Conservation (phyloP, 257 asterid species). For the Plantago elongata region DNA sequence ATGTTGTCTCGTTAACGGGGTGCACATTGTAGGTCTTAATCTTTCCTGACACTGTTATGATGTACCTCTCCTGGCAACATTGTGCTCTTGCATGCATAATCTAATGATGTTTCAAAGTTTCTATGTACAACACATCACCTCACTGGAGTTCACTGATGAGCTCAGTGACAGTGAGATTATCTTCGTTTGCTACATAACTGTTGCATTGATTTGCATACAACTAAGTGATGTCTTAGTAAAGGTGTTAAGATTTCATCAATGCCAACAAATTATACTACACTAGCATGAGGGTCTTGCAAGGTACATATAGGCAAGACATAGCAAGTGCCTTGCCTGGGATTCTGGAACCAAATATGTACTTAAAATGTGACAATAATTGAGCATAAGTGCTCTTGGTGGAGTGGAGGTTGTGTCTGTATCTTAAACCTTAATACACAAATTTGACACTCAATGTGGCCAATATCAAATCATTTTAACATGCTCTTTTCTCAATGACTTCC, state of each 20-base stretch:
- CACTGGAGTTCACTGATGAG: not conserved
- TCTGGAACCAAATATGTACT: no score
- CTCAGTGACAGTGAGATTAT: not conserved
- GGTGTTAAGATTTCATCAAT: conserved; percentile 9
- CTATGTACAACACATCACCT: not conserved
- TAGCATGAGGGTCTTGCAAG: not conserved
- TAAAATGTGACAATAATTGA: no score
- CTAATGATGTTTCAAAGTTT: not conserved
- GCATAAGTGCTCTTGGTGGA: no score
- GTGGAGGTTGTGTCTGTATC: no score
- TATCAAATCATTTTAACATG: no score
- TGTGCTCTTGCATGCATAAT: not conserved
- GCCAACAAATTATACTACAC: not conserved
- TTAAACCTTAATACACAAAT: no score
- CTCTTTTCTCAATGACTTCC: no score
- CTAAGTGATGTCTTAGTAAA: not conserved
- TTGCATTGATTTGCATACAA: not conserved
- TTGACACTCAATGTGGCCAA: no score
- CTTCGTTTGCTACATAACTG: conserved; percentile 10
- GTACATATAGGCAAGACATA: no score
- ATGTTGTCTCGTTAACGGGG: not conserved
- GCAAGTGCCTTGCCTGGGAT: no score
- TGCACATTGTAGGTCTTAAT: no score
- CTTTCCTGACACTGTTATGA: not conserved
- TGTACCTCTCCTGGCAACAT: conserved; percentile 5